A percentile compares a stretch with the other conserved stretches of the same genome.
Evolutionary conservation across 1,139 yeast species (phyloP).

Genomic region (Candida gigantensis): DNA sequence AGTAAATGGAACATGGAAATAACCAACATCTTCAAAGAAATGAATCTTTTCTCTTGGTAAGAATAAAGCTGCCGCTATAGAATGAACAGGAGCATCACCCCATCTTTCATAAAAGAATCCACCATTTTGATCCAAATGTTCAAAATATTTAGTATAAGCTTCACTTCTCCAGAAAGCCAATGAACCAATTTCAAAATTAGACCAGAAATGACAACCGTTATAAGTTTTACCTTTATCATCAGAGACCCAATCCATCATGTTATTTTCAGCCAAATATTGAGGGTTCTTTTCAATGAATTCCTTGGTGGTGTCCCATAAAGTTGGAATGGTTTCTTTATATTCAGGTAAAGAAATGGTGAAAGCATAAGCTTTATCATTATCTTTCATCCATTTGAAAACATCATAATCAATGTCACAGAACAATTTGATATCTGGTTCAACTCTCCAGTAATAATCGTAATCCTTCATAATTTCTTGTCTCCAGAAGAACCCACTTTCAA

Average conservation of each 20-base stretch:
- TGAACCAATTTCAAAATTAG: slow-evolving; percentile 80
- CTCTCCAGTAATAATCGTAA: slow-evolving; percentile 91
- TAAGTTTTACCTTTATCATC: slow-evolving; percentile 68
- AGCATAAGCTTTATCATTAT: slow-evolving; percentile 70
- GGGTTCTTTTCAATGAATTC: slow-evolving; percentile 66
- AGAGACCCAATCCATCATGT: slow-evolving; percentile 71
- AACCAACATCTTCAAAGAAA: slow-evolving; percentile 82
- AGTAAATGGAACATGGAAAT: slow-evolving; percentile 74
- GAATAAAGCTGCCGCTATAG: slow-evolving; percentile 81
- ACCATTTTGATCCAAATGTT: slow-evolving; percentile 72
- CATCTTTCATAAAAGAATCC: slow-evolving; percentile 91
- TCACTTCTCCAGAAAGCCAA: slow-evolving; percentile 73
- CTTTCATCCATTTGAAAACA: slow-evolving; percentile 77
- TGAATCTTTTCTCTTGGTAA: slow-evolving; percentile 67
- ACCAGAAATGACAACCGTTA: slow-evolving; percentile 87
- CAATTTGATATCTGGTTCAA: slow-evolving; percentile 80
- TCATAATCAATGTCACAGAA: slow-evolving; percentile 83
- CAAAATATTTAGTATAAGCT: slow-evolving; percentile 69
- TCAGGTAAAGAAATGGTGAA: slow-evolving; percentile 85
- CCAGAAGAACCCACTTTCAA: slow-evolving; percentile 87
- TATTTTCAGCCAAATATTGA: slow-evolving; percentile 62
- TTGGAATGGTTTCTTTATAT: slow-evolving; percentile 74
- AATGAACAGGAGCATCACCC: slow-evolving; percentile 94
- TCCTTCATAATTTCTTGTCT: slow-evolving; percentile 70
- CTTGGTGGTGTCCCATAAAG: slow-evolving; percentile 79